Evolutionary conservation across 2,329 filamentous ascomycete genomes (phyloP), one percentile per base, ranked within the genome.

Genomic region (Leptosphaerulina australis): DNA sequence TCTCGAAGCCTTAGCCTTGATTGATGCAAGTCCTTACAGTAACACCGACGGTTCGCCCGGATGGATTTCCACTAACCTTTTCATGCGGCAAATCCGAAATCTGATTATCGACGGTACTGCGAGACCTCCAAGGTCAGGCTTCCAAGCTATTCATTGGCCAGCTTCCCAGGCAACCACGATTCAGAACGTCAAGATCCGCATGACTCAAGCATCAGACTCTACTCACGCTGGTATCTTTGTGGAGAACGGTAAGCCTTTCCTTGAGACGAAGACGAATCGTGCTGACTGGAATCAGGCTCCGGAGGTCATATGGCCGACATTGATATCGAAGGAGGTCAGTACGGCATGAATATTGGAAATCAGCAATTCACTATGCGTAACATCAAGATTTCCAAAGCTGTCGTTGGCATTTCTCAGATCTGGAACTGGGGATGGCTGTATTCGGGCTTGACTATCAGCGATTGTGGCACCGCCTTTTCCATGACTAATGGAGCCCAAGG

Each of bases 41-140:
- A 77, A 57, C 53, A 48, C 28, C 69, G 63, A 60, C 44, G 70
- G 66, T 6, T 56, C 66, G 49, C 64, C 74, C 41, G 76, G 76
- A 52, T 79, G 74, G 74, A 69, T 65, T 2, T 78, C 83, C 0
- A 83, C 83, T 31, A 86, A 83, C 59, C 78, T 87, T 8, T 89
- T 89, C 68, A 83, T 79, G 60, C 78, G 85, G 24, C 82, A 85
- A 55, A 80, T 89, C 50, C 78, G 85, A 8, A 89, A 90, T 63
- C 77, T 90, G 48, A 75, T 84, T 49, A 68, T 73, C n/a, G 86
- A 89, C 63, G 70, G 80, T 26, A 84, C 80, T 2, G 72, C 73
- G 5, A 75, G 83, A 3, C 72, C 78, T 34, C 66, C 79, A 0
- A 61, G 68, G 4, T 74, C 68, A 10, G 69, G 74, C 2, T 77